Evolutionary conservation across 2,329 filamentous ascomycete genomes (phyloP).

Genomic region (Orbilia quercus): DNA sequence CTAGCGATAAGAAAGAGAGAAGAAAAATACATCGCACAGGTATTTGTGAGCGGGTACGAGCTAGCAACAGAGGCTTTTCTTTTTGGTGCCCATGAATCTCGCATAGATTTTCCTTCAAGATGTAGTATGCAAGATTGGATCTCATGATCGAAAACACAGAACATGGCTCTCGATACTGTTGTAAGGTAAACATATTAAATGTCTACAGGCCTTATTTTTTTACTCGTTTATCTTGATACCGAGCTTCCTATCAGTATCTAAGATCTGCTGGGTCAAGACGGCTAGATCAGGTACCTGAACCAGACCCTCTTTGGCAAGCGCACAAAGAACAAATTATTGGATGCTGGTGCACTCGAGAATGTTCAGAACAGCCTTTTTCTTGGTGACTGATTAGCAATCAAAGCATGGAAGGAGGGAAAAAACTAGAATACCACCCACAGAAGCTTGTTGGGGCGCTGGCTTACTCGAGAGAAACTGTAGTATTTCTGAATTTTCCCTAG

Average conservation of each 20-base stretch:
- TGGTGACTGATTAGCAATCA: slow-evolving; percentile 43
- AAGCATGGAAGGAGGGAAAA: no score
- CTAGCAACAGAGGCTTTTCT: slow-evolving; percentile 16
- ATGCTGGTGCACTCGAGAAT: slow-evolving; percentile 17
- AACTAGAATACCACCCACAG: slow-evolving; percentile 22
- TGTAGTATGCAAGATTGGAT: background rate
- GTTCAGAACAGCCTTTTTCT: background rate
- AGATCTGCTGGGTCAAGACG: slow-evolving; percentile 30
- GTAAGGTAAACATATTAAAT: background rate
- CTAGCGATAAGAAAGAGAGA: slow-evolving; percentile 21
- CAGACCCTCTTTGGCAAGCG: slow-evolving; percentile 46
- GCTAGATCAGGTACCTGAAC: slow-evolving; percentile 50
- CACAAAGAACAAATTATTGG: slow-evolving; percentile 3
- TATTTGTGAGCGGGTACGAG: no score
- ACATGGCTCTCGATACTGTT: no score
- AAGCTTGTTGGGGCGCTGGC: slow-evolving; percentile 44
- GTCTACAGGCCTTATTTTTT: background rate
- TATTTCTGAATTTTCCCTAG: slow-evolving; percentile 25
- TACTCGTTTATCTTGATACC: slow-evolving; percentile 52
- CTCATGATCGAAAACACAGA: background rate
- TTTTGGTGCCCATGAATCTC: background rate
- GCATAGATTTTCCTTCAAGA: background rate
- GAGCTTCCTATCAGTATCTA: slow-evolving; percentile 40
- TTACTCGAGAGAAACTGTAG: slow-evolving; percentile 40
- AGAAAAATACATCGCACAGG: no score